These are phyloP conservation scores for Keithomyces neogunnii DNA, from an alignment of 2,329 filamentous ascomycete genomes.

Conservation along the genomic window DNA sequence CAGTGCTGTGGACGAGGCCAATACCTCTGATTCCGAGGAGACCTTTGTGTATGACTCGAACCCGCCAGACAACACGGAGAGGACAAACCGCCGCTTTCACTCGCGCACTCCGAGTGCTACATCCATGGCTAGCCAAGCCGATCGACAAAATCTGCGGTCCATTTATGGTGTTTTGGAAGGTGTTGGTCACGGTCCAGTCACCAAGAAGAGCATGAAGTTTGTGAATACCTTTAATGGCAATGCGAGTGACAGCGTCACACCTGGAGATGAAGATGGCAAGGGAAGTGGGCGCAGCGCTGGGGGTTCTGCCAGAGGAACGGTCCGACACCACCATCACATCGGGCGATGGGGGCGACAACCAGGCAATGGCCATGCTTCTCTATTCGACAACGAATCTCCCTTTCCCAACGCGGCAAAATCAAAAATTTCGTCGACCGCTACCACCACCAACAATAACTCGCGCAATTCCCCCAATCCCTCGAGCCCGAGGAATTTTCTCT, in stretches of 20 bases:
- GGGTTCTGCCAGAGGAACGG: slow-evolving; percentile 56
- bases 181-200: slow-evolving; percentile 29
- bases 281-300: slow-evolving; percentile 51
- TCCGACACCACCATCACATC: slow-evolving; percentile 66
- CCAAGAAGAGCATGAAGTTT: slow-evolving; percentile 94
- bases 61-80: slow-evolving; percentile 59
- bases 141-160: slow-evolving; percentile 51
- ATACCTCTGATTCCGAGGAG: slow-evolving; percentile 95
- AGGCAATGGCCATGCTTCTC: slow-evolving; percentile 58
- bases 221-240: slow-evolving; percentile 67
- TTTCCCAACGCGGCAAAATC: slow-evolving; percentile 59
- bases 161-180: slow-evolving; percentile 60
- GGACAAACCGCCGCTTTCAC: slow-evolving; percentile 66
- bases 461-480: slow-evolving; percentile 60
- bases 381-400: slow-evolving; percentile 71
- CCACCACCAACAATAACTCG: slow-evolving; percentile 38
- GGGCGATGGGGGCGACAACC: slow-evolving; percentile 67
- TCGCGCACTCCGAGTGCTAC: slow-evolving; percentile 92
- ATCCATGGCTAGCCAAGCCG: slow-evolving; percentile 66
- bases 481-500: slow-evolving; percentile 53
- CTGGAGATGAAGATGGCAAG: slow-evolving; percentile 60
- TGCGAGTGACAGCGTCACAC: slow-evolving; percentile 36
- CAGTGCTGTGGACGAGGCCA: slow-evolving; percentile 88
- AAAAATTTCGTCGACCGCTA: slow-evolving; percentile 38
- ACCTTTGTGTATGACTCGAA: slow-evolving; percentile 99